phyloP scores from a whole-genome alignment of 75 land plant species.

The Cupressus sempervirens region DNA sequence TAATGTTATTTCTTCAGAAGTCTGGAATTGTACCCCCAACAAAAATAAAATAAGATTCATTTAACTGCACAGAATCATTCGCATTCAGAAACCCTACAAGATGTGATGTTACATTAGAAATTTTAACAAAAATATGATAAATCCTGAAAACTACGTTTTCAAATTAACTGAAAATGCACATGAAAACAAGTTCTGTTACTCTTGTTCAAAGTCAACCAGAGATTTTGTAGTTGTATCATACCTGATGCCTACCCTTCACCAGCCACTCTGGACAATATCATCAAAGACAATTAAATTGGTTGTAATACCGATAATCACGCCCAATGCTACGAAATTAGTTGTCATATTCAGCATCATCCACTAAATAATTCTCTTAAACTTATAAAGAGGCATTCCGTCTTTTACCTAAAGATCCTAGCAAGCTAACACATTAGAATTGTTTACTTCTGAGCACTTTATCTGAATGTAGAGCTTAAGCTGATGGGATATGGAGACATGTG shows the following conservation, averaged over 20 bases:
- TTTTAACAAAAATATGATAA: neutral
- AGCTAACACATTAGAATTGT: neutral
- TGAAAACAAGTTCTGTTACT: neutral
- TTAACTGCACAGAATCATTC: neutral
- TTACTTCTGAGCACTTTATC: neutral
- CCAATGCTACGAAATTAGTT: neutral
- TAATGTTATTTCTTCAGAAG: neutral
- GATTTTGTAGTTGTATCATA: neutral
- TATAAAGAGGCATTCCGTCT: neutral
- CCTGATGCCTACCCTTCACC: neutral
- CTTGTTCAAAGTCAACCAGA: neutral
- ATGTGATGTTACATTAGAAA: too few relatives aligned
- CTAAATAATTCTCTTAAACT: too few relatives aligned
- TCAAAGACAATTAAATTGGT: neutral
- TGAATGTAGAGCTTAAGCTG: neutral
- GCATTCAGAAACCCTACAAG: neutral
- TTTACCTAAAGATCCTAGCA: neutral
- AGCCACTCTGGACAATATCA: neutral
- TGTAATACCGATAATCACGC: neutral
- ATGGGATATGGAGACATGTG: neutral
- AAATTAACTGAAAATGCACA: neutral
- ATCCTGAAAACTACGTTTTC: neutral
- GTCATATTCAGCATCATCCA: neutral
- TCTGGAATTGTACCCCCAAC: neutral
- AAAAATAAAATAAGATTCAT: neutral